These are phyloP conservation scores for Lasiosphaeria hispida DNA, from an alignment of 495 filamentous ascomycete genomes.

Conservation along the genomic window DNA sequence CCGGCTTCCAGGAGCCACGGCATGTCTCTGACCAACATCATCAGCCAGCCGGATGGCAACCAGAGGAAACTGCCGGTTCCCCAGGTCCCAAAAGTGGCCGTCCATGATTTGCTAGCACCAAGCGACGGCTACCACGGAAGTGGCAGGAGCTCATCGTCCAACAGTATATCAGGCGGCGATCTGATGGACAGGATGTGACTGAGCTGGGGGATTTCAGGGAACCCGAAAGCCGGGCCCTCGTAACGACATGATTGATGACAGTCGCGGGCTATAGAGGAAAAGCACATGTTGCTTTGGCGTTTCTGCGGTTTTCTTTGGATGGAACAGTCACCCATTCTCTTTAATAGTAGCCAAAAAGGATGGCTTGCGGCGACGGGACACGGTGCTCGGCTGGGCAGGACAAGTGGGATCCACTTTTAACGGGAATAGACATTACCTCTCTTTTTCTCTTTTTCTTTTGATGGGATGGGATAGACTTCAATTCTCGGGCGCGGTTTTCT, in stretches of 20 bases:
- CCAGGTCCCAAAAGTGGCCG: constrained; percentile 83
- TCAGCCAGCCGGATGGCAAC: constrained; percentile 80
- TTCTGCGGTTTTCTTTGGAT: constrained; percentile 19
- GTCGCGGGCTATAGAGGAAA: constrained; percentile 8
- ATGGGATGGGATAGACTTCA: constrained; percentile 27
- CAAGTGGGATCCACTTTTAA: background rate
- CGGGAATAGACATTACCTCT: constrained; percentile 26
- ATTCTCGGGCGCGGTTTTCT: background rate
- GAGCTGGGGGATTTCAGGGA: background rate
- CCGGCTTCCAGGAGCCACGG: constrained; percentile 52
- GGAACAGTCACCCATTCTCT: constrained; percentile 6
- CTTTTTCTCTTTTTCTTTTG: constrained; percentile 15
- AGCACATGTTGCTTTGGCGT: constrained; percentile 15
- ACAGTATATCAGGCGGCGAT: constrained; percentile 46
- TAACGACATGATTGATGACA: constrained; percentile 33
- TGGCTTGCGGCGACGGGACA: constrained; percentile 5
- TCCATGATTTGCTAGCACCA: constrained; percentile 78
- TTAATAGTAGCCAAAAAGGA: constrained; percentile 15
- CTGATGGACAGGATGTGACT: constrained; percentile 38
- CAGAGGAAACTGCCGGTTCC: constrained; percentile 91
- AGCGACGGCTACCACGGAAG: constrained; percentile 57
- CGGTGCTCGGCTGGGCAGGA: constrained; percentile 5
- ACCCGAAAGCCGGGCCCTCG: constrained; percentile 5
- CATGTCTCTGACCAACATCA: constrained; percentile 86
- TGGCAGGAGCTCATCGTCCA: constrained; percentile 47